Percentiles rank a stretch among this genome's conserved stretches.
phyloP scores from a whole-genome alignment of 352 stramenopile genomes.

The Phytophthora pini region DNA sequence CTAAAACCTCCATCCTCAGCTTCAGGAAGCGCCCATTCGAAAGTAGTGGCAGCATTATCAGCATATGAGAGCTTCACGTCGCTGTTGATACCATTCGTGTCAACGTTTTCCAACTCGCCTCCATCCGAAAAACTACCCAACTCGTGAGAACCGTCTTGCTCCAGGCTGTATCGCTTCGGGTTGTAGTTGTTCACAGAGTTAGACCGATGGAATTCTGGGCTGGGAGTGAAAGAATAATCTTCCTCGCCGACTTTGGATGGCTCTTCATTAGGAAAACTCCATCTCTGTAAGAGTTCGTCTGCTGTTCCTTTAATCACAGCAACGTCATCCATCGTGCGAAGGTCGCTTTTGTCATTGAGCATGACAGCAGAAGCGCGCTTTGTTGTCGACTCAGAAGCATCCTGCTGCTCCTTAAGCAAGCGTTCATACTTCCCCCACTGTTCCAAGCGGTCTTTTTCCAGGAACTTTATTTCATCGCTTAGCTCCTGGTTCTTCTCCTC shows the following conservation, averaged over 20 bases:
- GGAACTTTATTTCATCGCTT: conserved; percentile 77
- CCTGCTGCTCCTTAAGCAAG: conserved; percentile 57
- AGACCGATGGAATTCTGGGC: conserved; percentile 9
- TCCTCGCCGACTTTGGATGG: conserved; percentile 3
- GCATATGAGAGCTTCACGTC: neutral
- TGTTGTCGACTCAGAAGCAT: conserved; percentile 3
- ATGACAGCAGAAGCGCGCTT: conserved; percentile 13
- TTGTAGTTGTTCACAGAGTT: conserved; percentile 34
- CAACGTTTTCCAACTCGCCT: neutral
- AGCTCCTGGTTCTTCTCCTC: conserved; percentile 80
- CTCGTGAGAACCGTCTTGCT: conserved; percentile 23
- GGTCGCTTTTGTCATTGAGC: conserved; percentile 14
- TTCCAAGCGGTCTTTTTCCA: conserved; percentile 76
- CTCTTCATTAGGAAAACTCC: conserved; percentile 25
- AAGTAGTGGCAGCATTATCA: conserved; percentile 6
- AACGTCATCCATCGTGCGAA: conserved; percentile 47
- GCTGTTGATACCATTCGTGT: conserved; percentile 1
- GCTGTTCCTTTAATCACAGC: conserved; percentile 50
- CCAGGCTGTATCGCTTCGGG: conserved; percentile 44
- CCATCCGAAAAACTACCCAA: conserved; percentile 2
- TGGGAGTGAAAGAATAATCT: conserved; percentile 2
- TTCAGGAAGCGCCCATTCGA: conserved; percentile 30
- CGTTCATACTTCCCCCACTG: conserved; percentile 79
- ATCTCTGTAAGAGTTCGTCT: conserved; percentile 46
- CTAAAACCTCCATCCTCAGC: conserved; percentile 5